A percentile compares a stretch with the other conserved stretches of the same genome.
Evolutionary conservation across 805 yeast genomes (phyloP).

Genomic region (Cyberlindnera samutprakarnensis): DNA sequence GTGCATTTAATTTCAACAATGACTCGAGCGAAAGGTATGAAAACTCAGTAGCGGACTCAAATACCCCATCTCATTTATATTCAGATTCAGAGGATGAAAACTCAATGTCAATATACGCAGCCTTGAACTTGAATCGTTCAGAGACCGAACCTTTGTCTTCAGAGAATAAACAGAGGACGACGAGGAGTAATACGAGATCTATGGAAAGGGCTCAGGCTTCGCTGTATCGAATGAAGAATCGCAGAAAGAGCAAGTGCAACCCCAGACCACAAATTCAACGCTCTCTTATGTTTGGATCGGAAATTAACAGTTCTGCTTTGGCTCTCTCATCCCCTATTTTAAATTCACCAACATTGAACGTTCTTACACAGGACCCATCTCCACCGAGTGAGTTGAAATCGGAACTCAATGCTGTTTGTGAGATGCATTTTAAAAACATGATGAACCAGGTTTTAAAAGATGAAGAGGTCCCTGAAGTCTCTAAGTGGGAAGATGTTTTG

Average conservation of each 20-base stretch:
- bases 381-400: slow-evolving; percentile 7
- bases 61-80: slow-evolving; percentile 1
- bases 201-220: slow-evolving; percentile 63
- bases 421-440: slow-evolving; percentile 39
- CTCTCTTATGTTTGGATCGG: neutral
- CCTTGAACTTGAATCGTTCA: slow-evolving; percentile 32
- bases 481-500: slow-evolving; percentile 54
- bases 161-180: slow-evolving; percentile 25
- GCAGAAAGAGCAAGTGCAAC: slow-evolving; percentile 45
- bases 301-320: slow-evolving; percentile 1
- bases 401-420: slow-evolving; percentile 29
- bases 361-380: neutral
- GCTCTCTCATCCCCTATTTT: slow-evolving; percentile 1
- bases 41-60: slow-evolving; percentile 2
- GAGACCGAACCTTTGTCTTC: slow-evolving; percentile 21
- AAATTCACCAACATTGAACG: slow-evolving; percentile 2
- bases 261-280: slow-evolving; percentile 23
- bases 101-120: slow-evolving; percentile 59
- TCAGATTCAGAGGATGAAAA: slow-evolving; percentile 50
- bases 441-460: slow-evolving; percentile 56
- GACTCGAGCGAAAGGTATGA: slow-evolving; percentile 8
- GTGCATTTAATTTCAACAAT: slow-evolving; percentile 18
- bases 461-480: slow-evolving; percentile 41
- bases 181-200: slow-evolving; percentile 37
- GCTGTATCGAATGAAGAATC: slow-evolving; percentile 48